These are phyloP conservation scores for Cetraspora pellucida DNA, from an alignment of 192 early-diverging fungal species.

Conservation along the genomic window DNA sequence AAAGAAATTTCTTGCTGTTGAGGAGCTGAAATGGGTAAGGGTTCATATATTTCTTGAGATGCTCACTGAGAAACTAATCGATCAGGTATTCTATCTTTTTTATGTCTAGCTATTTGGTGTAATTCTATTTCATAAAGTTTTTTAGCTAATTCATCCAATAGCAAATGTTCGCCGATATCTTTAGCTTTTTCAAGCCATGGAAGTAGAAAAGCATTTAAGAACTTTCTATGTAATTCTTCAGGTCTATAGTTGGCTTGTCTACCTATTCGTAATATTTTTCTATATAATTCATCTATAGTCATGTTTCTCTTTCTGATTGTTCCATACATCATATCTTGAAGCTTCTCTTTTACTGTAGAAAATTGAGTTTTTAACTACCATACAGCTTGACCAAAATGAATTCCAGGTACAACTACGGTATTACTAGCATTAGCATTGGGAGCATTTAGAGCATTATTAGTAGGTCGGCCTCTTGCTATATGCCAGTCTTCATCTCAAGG, in stretches of 20 bases:
- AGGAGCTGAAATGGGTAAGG: not conserved
- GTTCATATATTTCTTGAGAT: too few species aligned
- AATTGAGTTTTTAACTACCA: not conserved
- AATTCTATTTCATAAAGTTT: not conserved
- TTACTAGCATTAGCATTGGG: constrained; percentile 1
- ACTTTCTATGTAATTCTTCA: not conserved
- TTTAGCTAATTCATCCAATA: not conserved
- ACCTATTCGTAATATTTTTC: not conserved
- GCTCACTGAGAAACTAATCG: not conserved
- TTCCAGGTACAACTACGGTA: not conserved
- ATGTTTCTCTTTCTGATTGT: not conserved
- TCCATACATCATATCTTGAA: not conserved
- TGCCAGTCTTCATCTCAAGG: not conserved
- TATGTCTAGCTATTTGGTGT: not conserved
- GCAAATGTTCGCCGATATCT: not conserved
- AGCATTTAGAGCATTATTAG: not conserved
- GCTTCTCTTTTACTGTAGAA: not conserved
- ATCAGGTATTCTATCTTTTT: not conserved
- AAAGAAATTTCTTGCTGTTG: not conserved
- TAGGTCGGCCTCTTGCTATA: not conserved
- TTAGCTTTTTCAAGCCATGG: too few species aligned
- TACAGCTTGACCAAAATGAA: constrained; percentile 8
- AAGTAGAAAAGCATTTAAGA: too few species aligned
- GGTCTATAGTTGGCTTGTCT: not conserved
- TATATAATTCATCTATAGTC: not conserved